Base-by-base conservation (phyloP, 163 green algal species). In the Chlamydomonas reinhardtii region DNA sequence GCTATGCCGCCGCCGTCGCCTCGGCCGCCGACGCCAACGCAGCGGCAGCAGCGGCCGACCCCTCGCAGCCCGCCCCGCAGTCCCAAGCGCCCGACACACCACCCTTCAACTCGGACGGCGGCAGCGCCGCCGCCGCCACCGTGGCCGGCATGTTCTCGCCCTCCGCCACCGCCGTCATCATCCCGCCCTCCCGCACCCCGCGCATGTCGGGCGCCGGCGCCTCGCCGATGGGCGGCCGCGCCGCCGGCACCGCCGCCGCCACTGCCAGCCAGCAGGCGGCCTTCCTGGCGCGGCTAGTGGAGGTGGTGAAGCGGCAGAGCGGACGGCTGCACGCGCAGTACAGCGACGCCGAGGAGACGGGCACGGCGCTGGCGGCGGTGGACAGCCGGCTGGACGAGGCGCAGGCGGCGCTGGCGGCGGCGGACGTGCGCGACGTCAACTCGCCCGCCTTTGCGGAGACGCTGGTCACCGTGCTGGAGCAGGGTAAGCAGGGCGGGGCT, bases 301-400 rank as follows among this genome's bases (percentile, higher is more conserved):
- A 83, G 32, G 87, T 91, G 29, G 87, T 91, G 8, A 82, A 85
- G 59, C 39, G 75, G 16, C 87, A 91, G 66, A 91, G 81, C 74
- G 71, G n/a, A 29, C 86, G 86, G 24, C 37, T 91, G n/a, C 81
- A 81, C 22, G 35, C 43, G 16, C 87, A 91, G 76, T 91, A 91
- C 76, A 72, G 43, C 20, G 87, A 89, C 39, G 87, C 86, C 31
- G 59, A 79, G 52, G 82, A 86, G 76, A 72, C 85, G 29, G 76
- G 76, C 14, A 48, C 34, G 43, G 79, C 85, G 76, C 76, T 91
- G 76, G 70, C 82, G 71, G 61, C 84, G 87, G 84, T 89, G 29
- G 61, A 89, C 32, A 4, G 54, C 52, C 71, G 65, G 12, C 75
- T 89, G 24, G 48, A 83, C 27, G 66, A 81, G 69, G 71, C 69